phyloP scores from a whole-genome alignment of 176 grass and related monocot species.

The Ensete glaucum region DNA sequence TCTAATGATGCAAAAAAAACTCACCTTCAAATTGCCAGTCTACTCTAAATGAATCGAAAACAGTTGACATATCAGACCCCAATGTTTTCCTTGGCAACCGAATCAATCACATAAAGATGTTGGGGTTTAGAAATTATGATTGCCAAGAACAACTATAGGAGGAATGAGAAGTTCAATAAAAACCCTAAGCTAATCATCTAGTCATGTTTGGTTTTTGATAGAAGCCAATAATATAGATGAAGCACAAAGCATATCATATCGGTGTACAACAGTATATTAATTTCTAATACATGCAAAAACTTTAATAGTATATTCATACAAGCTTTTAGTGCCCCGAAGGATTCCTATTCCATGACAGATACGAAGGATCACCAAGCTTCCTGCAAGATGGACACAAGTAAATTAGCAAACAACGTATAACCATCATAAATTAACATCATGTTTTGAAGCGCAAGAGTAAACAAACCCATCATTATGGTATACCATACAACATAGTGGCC shows the following conservation, averaged over 20 bases:
- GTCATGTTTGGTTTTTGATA: too few species aligned
- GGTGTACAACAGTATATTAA: not conserved
- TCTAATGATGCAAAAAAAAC: too few species aligned
- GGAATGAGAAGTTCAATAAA: too few species aligned
- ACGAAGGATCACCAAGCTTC: conserved; percentile 22
- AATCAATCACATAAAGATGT: too few species aligned
- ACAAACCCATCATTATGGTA: not conserved
- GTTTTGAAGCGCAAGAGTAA: not conserved
- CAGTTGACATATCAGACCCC: too few species aligned
- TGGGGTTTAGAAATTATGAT: too few species aligned
- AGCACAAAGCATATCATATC: not conserved
- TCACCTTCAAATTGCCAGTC: too few species aligned
- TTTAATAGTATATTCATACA: not conserved
- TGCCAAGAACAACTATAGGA: too few species aligned
- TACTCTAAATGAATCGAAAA: too few species aligned
- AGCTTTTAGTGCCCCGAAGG: not conserved
- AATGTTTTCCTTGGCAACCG: too few species aligned
- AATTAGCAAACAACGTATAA: not conserved
- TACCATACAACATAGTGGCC: not conserved
- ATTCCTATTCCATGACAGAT: conserved; percentile 21
- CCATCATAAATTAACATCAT: not conserved
- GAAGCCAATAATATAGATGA: not conserved
- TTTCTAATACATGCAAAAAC: not conserved
- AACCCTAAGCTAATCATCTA: too few species aligned
- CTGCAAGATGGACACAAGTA: conserved; percentile 4